Percentiles rank a stretch among this genome's conserved stretches.
Evolutionary conservation across 352 stramenopile genomes (phyloP).

Genomic region (Elongisporangium senticosum): DNA sequence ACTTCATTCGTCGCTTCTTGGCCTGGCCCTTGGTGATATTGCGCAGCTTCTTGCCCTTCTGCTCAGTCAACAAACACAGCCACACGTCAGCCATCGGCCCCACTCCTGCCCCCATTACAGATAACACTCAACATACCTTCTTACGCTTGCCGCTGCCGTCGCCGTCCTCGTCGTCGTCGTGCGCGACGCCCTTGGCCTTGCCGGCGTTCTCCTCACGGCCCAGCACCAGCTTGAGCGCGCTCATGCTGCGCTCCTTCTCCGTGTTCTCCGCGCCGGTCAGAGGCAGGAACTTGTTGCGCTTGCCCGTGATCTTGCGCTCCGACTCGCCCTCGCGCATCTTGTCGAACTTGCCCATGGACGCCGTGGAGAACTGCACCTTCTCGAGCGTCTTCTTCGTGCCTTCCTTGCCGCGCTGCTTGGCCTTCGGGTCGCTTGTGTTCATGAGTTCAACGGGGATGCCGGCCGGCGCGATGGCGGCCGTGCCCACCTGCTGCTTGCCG

Average conservation of each 20-base stretch:
- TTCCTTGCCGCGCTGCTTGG: conserved; percentile 86
- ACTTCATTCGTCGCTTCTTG: conserved; percentile 64
- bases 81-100: not conserved
- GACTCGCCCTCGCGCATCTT: conserved; percentile 90
- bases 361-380: conserved; percentile 91
- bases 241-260: conserved; percentile 82
- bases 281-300: conserved; percentile 79
- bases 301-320: conserved; percentile 83
- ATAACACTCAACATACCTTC: conserved; percentile 24
- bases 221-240: conserved; percentile 66
- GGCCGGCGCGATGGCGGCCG: conserved; percentile 40
- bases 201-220: conserved; percentile 72
- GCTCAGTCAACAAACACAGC: conserved; percentile 4
- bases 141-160: conserved; percentile 47
- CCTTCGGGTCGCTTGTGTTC: conserved; percentile 58
- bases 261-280: conserved; percentile 61
- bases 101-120: not conserved
- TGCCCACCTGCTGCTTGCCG: conserved; percentile 44
- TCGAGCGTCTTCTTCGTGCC: conserved; percentile 84
- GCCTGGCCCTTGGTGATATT: conserved; percentile 67
- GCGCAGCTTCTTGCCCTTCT: conserved; percentile 49
- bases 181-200: conserved; percentile 57
- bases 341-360: conserved; percentile 94
- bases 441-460: conserved; percentile 91
- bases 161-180: conserved; percentile 51